phyloP scores from a whole-genome alignment of 2,329 filamentous ascomycete species.

The Colletotrichum orchidophilum region DNA sequence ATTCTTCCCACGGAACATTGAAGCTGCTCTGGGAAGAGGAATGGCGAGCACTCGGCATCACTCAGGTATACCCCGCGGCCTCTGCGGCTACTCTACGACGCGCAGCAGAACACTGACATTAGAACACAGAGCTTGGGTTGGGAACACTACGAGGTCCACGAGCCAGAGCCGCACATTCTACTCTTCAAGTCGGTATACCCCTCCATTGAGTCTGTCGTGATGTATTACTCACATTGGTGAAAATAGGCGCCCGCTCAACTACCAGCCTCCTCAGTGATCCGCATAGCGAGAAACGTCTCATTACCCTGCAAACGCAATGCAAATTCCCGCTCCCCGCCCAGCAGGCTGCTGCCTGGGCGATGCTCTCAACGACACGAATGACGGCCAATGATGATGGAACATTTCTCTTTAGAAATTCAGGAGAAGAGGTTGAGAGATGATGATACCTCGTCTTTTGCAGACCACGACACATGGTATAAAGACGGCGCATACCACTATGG shows the following conservation, averaged over 20 bases:
- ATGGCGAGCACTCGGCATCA: slow-evolving; percentile 97
- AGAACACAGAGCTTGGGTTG: slow-evolving; percentile 87
- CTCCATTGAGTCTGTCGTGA: neutral
- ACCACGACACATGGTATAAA: slow-evolving; percentile 28
- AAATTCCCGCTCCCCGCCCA: slow-evolving; percentile 17
- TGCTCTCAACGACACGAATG: slow-evolving; percentile 32
- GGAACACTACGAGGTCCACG: slow-evolving; percentile 99
- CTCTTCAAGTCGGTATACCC: slow-evolving; percentile 88
- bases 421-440: slow-evolving; percentile 30
- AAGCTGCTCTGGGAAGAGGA: slow-evolving; percentile 99
- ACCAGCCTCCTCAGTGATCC: slow-evolving; percentile 73
- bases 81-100: neutral
- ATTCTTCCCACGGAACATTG: slow-evolving; percentile 86
- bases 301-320: slow-evolving; percentile 28
- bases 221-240: neutral
- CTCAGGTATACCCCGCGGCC: slow-evolving; percentile 74
- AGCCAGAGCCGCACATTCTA: slow-evolving; percentile 97
- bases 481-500: slow-evolving; percentile 32
- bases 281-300: slow-evolving; percentile 20
- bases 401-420: slow-evolving; percentile 35
- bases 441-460: slow-evolving; percentile 31
- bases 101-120: slow-evolving; percentile 8
- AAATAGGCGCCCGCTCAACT: slow-evolving; percentile 82
- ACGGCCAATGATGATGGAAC: slow-evolving; percentile 37
- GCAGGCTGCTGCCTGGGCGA: slow-evolving; percentile 20